Evolutionary conservation across 495 filamentous ascomycete species (phyloP), one percentile per base, ranked within the genome.

Genomic region (Zalerion maritima): DNA sequence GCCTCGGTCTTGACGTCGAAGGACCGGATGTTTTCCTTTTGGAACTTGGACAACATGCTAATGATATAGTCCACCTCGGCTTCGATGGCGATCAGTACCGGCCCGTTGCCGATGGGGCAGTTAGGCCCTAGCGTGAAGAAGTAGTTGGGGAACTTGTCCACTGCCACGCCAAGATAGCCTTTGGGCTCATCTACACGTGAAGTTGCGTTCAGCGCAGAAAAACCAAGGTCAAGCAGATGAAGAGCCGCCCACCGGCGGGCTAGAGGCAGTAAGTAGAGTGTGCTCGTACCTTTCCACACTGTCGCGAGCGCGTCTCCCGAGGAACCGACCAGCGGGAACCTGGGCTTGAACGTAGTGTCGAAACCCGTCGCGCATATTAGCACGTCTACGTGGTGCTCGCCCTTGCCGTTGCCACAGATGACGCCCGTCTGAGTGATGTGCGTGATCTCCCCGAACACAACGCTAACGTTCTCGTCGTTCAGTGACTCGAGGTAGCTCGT

Each of bases 121-220:
- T 66, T 65, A 3, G 64, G 64, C 5, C 62, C 64, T 13, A 47
- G 45, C 22, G 64, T 42, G n/a, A 58, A 57, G 31, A 69, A 58
- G 11, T 54, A 59, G 32, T 67, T 67, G 0, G 64, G 62, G 23
- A 62, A 54, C 3, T 47, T 40, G 14, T 42, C 43, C 3, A 45
- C 48, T 14, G 46, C 45, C 8, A 62, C 43, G 6, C 44, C 42
- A 21, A 67, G 47, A 25, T 59, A 69, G 3, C 54, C 49, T 29
- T 41, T 41, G 1, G 43, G 44, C 6, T 52, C 26, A 5, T 38
- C 28, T 4, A 49, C 54, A 11, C 31, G 35, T 39, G 42, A 54
- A 14, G n/a, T n/a, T n/a, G n/a, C n/a, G n/a, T n/a, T n/a, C n/a
- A n/a, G n/a, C n/a, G n/a, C n/a, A n/a, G n/a, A n/a, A n/a, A n/a